Conservation (phyloP, 1,284 basidiomycete genomes). For the Xerocomus cyaneibrunnescens region DNA sequence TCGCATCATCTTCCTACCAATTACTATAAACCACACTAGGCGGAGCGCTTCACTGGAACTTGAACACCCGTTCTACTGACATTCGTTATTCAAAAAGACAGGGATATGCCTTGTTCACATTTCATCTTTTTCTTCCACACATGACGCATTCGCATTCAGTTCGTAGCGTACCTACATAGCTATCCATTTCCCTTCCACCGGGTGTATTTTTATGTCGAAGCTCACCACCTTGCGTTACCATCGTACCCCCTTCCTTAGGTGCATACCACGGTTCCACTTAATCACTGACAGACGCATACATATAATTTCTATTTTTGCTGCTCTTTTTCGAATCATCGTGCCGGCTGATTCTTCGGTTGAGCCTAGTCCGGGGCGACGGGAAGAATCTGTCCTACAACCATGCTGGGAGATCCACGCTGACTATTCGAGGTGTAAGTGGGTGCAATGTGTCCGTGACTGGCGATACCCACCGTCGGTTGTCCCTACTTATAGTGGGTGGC, state of each 20-base stretch:
- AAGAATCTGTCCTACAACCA: no score
- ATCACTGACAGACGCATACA: constrained; percentile 18
- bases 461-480: background rate
- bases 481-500: background rate
- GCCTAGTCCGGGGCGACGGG: background rate
- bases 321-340: background rate
- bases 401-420: no score
- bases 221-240: constrained; percentile 16
- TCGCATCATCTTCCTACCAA: constrained; percentile 21
- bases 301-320: background rate
- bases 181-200: background rate
- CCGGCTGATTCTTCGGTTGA: constrained; percentile 1
- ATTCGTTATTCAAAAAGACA: constrained; percentile 18
- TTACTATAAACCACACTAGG: constrained; percentile 12
- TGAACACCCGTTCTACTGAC: constrained; percentile 23
- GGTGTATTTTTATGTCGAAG: constrained; percentile 28
- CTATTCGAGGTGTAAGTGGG: no score
- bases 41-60: constrained; percentile 31
- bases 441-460: background rate
- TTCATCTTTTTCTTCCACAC: constrained; percentile 1
- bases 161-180: constrained; percentile 14
- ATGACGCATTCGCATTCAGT: constrained; percentile 18
- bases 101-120: constrained; percentile 15
- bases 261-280: constrained; percentile 16
- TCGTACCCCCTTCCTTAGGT: constrained; percentile 9